Evolutionary conservation across 805 yeast species (phyloP).

Genomic region (Wickerhamomyces bovis): DNA sequence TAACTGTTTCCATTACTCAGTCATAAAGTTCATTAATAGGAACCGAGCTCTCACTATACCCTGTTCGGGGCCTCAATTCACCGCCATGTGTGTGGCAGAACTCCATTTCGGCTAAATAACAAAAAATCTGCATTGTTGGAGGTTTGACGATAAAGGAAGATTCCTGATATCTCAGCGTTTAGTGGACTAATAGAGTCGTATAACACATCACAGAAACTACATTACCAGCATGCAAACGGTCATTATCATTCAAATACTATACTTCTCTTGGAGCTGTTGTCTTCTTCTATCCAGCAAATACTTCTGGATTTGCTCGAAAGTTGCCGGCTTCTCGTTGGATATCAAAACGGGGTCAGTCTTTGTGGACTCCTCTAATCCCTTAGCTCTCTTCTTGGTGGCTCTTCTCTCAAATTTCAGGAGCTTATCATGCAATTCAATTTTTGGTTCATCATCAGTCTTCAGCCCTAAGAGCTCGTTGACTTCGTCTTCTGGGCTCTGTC

Average conservation of each 20-base stretch:
- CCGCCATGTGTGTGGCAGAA: no score
- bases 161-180: no score
- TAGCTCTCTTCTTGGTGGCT: constrained; percentile 20
- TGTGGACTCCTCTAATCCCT: constrained; percentile 1
- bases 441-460: background rate
- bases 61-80: no score
- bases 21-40: no score
- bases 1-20: no score
- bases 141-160: no score
- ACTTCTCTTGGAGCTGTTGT: constrained; percentile 10
- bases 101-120: background rate
- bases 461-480: constrained; percentile 10
- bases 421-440: constrained; percentile 10
- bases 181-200: no score
- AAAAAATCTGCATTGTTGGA: no score
- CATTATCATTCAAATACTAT: constrained; percentile 1
- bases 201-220: background rate
- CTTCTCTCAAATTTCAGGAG: constrained; percentile 27
- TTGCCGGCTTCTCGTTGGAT: constrained; percentile 4
- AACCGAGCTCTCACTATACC: no score
- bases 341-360: background rate
- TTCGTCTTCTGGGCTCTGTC: constrained; percentile 9
- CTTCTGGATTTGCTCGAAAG: constrained; percentile 8
- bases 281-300: constrained; percentile 15
- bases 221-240: background rate